A percentile compares a stretch with the other conserved stretches of the same genome.
Evolutionary conservation across 1,284 basidiomycete genomes (phyloP).

Genomic region (Pseudozyma thailandica): DNA sequence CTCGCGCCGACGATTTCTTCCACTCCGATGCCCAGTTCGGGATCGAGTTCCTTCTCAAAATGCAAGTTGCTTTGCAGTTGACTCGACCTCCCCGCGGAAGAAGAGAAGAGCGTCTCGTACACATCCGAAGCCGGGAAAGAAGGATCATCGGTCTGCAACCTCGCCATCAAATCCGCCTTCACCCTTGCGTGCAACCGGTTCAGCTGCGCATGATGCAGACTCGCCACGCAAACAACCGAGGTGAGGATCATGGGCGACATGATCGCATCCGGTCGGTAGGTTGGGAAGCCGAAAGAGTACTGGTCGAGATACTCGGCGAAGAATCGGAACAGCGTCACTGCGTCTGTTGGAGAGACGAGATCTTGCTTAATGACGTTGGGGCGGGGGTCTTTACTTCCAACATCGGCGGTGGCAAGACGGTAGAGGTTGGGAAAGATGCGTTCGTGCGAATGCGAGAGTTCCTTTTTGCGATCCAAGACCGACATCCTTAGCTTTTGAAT

Average conservation of each 20-base stretch:
- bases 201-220: slow-evolving; percentile 39
- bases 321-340: slow-evolving; percentile 38
- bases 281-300: slow-evolving; percentile 40
- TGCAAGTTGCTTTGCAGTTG: slow-evolving; percentile 25
- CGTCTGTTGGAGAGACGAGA: slow-evolving; percentile 26
- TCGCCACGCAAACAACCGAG: slow-evolving; percentile 27
- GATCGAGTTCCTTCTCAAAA: slow-evolving; percentile 42
- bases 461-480: slow-evolving; percentile 38
- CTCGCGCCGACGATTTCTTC: slow-evolving; percentile 36
- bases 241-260: slow-evolving; percentile 44
- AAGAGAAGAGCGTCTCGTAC: slow-evolving; percentile 43
- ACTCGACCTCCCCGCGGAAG: slow-evolving; percentile 9
- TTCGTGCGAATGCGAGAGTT: slow-evolving; percentile 14
- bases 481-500: slow-evolving; percentile 41
- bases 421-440: slow-evolving; percentile 38
- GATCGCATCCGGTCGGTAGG: slow-evolving; percentile 39
- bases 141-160: slow-evolving; percentile 36
- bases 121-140: slow-evolving; percentile 31
- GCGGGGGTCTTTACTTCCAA: slow-evolving; percentile 34
- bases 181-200: slow-evolving; percentile 26
- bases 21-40: slow-evolving; percentile 38
- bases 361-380: slow-evolving; percentile 44
- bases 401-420: slow-evolving; percentile 24
- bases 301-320: slow-evolving; percentile 42
- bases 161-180: slow-evolving; percentile 28